Base-by-base conservation (phyloP, 2,329 filamentous ascomycete genomes). In the Penicillium sp. region DNA sequence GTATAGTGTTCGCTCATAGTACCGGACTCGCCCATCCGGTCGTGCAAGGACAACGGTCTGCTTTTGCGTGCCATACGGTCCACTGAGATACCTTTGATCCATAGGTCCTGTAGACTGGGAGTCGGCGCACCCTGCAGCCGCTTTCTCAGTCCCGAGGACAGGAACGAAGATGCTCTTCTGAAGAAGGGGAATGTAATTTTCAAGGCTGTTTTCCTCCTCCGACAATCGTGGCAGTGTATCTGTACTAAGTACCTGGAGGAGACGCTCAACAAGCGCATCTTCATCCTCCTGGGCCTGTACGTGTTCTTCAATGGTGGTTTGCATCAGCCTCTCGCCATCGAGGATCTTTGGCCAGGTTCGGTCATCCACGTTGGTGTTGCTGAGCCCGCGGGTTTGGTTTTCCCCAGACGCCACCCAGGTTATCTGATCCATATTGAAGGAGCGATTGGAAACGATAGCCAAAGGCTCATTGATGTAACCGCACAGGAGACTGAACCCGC, bases 61-160 rank as follows among this genome's bases (percentile, higher is more conserved):
- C 63, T 81, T 81, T 60, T 82, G 79, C 2, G 82, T 85, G 0
- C 81, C 82, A 59, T 85, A 85, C 6, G 75, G 65, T 0, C 77
- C 78, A 46, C 68, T 71, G 40, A 66, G 52, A 60, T 76, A 67
- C 23, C 55, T 57, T 29, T 55, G 52, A 22, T 59, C 57, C 24
- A 59, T 45, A 54, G 66, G 53, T 59, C 61, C 40, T 11, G 59
- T 49, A 6, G 47, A 44, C 18, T 29, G 47, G 14, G 39, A 35
- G n/a, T 59, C 56, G n/a, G 47, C 36, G 34, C 44, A 36, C 38
- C 55, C 52, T n/a, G 62, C 58, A 28, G 65, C 72, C n/a, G 73
- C 56, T 43, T 63, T 59, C 20, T 69, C 66, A n/a, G 55, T 57
- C 10, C 41, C 78, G 41, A 83, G 71, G 1, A 74, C 59, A 0